phyloP scores from a whole-genome alignment of 148 eudicot species.

The Vaccinium myrtillus region DNA sequence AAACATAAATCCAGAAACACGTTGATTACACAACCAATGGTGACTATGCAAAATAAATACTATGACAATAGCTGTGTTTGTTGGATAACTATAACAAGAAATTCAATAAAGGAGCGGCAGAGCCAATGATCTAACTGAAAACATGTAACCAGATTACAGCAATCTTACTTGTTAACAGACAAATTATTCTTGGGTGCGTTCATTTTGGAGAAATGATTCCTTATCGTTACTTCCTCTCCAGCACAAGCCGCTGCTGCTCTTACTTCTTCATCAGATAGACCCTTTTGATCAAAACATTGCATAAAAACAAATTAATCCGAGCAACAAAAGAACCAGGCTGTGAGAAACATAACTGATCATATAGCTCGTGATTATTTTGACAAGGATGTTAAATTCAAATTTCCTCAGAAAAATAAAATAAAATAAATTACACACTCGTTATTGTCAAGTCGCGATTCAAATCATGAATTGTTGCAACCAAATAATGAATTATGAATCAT shows the following conservation, averaged over 20 bases:
- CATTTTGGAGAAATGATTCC: constrained; percentile 95
- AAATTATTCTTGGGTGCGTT: constrained; percentile 87
- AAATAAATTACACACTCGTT: not conserved
- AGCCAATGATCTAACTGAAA: not conserved
- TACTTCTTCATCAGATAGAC: constrained; percentile 95
- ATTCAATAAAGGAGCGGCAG: not conserved
- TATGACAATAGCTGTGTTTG: constrained; percentile 2
- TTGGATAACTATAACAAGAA: not conserved
- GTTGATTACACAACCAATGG: not conserved
- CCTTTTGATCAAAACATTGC: constrained; percentile 41
- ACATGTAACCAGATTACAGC: constrained; percentile 12
- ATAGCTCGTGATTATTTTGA: not conserved
- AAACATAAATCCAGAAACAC: not conserved
- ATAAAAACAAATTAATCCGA: not conserved
- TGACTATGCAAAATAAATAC: not conserved
- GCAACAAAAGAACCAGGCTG: not conserved
- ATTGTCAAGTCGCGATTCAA: not conserved
- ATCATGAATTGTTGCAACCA: not conserved
- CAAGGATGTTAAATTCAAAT: not conserved
- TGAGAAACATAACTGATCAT: not conserved
- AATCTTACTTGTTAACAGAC: constrained; percentile 84
- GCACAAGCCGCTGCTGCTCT: constrained; percentile 96
- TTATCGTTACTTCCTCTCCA: constrained; percentile 92
- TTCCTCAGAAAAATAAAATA: not conserved
- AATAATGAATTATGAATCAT: not conserved